phyloP scores from a whole-genome alignment of 805 yeast genomes.

The Lipomyces oligophaga region DNA sequence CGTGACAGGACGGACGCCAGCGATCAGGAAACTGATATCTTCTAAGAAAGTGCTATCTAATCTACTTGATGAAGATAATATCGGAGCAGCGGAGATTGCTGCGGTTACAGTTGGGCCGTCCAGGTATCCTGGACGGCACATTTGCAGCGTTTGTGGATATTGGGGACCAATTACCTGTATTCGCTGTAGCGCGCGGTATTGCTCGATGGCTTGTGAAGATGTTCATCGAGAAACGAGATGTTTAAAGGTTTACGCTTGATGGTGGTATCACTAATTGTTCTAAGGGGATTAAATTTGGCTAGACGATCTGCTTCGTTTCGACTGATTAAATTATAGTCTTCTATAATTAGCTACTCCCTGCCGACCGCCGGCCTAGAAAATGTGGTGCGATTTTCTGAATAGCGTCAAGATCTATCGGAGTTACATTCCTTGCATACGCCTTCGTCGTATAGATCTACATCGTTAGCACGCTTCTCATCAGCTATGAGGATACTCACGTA shows the following conservation, averaged over 20 bases:
- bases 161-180: conserved; percentile 38
- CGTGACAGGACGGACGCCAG: conserved; percentile 20
- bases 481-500: conserved; percentile 50
- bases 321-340: background rate
- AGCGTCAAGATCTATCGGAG: conserved; percentile 79
- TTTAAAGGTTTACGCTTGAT: conserved; percentile 34
- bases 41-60: conserved; percentile 41
- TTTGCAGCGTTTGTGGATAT: conserved; percentile 44
- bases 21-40: conserved; percentile 38
- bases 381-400: conserved; percentile 76
- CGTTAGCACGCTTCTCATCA: conserved; percentile 1
- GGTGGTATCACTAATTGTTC: background rate
- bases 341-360: too few relatives aligned
- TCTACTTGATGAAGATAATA: conserved; percentile 42
- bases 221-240: conserved; percentile 42
- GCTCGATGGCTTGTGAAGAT: conserved; percentile 38
- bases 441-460: conserved; percentile 63
- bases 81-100: conserved; percentile 33
- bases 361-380: conserved; percentile 45
- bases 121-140: conserved; percentile 37
- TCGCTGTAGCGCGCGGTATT: conserved; percentile 39
- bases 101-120: conserved; percentile 38
- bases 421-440: conserved; percentile 89
- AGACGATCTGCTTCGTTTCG: too few relatives aligned
- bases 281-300: background rate